Evolutionary conservation across 768 basidiomycete species (phyloP), one percentile per base, ranked within the genome.

Genomic region (Tulasnella sp.): DNA sequence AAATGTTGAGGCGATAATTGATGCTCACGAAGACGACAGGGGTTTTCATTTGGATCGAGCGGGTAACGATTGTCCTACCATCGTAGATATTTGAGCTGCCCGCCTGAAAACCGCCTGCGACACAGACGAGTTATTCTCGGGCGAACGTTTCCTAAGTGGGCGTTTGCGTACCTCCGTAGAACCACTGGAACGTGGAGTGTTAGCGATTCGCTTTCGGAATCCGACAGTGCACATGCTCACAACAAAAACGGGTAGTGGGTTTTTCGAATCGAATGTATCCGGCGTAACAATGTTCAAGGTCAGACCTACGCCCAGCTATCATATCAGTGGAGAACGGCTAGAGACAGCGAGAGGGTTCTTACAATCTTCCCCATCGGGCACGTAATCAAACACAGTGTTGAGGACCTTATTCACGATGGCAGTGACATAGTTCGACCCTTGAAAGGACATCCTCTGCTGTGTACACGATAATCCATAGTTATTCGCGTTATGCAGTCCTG

Each of bases 241-340:
- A 29, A 74, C 76, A 17, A 77, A 67, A 6, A 82, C 77, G 2
- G 80, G 80, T 2, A 80, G 67, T 49, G 75, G 75, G 7, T 73
- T 73, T 0, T 63, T 62, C 1, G 73, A 53, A 0, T 70, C 72
- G 1, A 74, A 70, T 34, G 60, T 65, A 1, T 66, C 64, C 4
- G 80, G 78, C 49, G 70, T 72, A 25, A 77, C 62, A 15, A 81
- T 72, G 59, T 81, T 79, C 35, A 82, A 57, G 1, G 73, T 77
- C 17, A 81, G 67, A 66, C 79, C 78, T 75, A 34, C 8, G 40
- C 11, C 23, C 17, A 9, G 42, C 17, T 2, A 48, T 34, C 35
- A 11, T 41, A 2, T 40, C 4, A 51, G 14, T 0, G 14, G 6
- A 25, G 8, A 8, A 27, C 29, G 2, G 25, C 29, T 8, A 3